Evolutionary conservation across 352 stramenopile species (phyloP).

Genomic region (Halophytophthora batemanensis): DNA sequence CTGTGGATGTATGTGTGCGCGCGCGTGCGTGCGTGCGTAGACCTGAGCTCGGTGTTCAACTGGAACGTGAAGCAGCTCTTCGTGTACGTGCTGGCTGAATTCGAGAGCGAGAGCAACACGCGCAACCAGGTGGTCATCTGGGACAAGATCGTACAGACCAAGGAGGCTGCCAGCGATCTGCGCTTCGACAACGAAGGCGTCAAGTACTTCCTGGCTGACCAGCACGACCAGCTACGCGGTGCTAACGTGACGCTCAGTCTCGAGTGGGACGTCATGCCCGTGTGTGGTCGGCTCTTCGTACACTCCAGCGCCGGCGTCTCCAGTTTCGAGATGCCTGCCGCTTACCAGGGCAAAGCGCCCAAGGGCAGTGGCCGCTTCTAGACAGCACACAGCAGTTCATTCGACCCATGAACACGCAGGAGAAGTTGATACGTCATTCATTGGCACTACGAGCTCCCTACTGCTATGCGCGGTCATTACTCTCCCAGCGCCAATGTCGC

Average conservation of each 20-base stretch:
- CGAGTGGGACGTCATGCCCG: constrained; percentile 86
- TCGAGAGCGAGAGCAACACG: constrained; percentile 56
- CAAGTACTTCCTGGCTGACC: constrained; percentile 83
- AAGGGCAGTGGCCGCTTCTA: constrained; percentile 34
- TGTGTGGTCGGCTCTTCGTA: constrained; percentile 76
- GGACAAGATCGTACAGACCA: constrained; percentile 81
- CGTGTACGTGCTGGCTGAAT: constrained; percentile 86
- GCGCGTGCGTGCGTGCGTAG: constrained; percentile 17
- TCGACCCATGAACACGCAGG: not conserved
- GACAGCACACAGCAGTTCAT: constrained; percentile 1
- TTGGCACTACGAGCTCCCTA: no score
- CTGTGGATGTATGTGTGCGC: not conserved
- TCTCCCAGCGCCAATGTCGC: no score
- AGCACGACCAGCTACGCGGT: constrained; percentile 71
- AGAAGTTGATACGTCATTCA: not conserved
- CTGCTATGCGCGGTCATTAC: no score
- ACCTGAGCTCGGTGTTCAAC: constrained; percentile 87
- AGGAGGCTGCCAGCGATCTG: constrained; percentile 41
- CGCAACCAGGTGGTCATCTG: constrained; percentile 84
- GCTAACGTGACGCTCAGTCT: constrained; percentile 78
- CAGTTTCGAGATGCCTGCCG: constrained; percentile 57
- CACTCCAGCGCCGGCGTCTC: constrained; percentile 42
- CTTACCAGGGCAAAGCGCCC: constrained; percentile 68
- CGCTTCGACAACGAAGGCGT: constrained; percentile 62
- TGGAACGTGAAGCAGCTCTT: constrained; percentile 91